These are phyloP conservation scores for Hondaea fermentalgiana DNA, from an alignment of 108 stramenopile species.

Conservation along the genomic window DNA sequence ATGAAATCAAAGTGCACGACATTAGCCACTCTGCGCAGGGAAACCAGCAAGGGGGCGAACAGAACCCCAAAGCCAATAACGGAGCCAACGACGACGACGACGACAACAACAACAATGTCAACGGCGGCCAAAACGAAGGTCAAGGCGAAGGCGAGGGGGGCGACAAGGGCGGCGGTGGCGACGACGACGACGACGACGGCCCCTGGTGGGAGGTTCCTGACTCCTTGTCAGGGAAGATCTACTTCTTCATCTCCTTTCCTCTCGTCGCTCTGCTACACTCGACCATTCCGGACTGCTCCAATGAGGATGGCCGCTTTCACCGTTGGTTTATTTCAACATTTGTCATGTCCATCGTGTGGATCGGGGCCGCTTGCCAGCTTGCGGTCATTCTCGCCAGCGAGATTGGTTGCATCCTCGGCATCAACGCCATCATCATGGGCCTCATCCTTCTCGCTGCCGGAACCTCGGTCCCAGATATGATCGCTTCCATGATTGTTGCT, in stretches of 20 bases:
- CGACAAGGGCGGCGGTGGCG: background rate
- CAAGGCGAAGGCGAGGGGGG: background rate
- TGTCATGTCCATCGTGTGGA: constrained; percentile 25
- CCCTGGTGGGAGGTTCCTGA: background rate
- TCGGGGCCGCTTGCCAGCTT: constrained; percentile 8
- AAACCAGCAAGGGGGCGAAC: background rate
- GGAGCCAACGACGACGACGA: background rate
- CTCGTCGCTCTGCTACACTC: background rate
- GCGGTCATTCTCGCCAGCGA: constrained; percentile 6
- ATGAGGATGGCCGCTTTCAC: background rate
- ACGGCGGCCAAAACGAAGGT: background rate
- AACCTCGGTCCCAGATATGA: constrained; percentile 25
- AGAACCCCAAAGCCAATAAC: background rate
- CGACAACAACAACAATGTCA: background rate
- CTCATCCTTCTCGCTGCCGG: constrained; percentile 21
- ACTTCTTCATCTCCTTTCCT: background rate
- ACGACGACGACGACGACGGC: background rate
- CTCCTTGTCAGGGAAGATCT: background rate
- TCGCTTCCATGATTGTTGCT: constrained; percentile 24
- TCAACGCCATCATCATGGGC: constrained; percentile 22
- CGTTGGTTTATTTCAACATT: background rate
- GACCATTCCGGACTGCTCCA: background rate
- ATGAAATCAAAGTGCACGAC: background rate
- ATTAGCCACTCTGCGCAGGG: background rate
- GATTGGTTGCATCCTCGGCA: constrained; percentile 9